Evolutionary conservation across 2,329 filamentous ascomycete genomes (phyloP), one percentile per base, ranked within the genome.

Genomic region (Pseudogymnoascus sp.): DNA sequence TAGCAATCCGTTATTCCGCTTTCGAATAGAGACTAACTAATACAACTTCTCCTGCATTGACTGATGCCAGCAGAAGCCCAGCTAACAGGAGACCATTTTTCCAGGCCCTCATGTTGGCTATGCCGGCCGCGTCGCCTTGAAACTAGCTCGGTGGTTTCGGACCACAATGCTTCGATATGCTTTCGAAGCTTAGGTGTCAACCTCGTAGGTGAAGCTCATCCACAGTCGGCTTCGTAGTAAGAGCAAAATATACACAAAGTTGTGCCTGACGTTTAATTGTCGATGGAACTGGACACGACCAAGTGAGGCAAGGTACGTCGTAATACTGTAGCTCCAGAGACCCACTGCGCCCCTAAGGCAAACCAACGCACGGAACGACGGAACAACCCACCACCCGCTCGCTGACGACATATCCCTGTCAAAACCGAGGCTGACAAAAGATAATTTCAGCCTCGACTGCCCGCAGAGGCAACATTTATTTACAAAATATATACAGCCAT

Each of bases 41-140:
- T 67, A 74, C 73, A 65, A 85, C 76, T 71, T 87, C 84, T 69
- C 86, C 74, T 26, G 83, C 84, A 63, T 74, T 74, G 65, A 76
- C 79, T 62, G 80, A 78, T 78, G 79, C 78, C 60, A 79, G 67
- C 70, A 80, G 83, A 76, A 83, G 70, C 69, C 77, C 80, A 75
- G 86, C 71, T 66, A 79, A 68, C 64, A 78, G 69, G 66, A 83
- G 71, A 61, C 78, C 73, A 68, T 78, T 78, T 66, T 78, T 68
- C 74, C 80, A 81, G 68, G 76, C 76, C 77, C 78, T 82, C 84
- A 86, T 86, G 60, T 64, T 78, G 69, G 62, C 64, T 37, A 13
- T 59, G 11, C 59, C 64, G 35, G 61, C 63, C 29, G 61, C 64
- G 61, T 60, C 37, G 63, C 63, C 66, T 67, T 67, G 40, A 66